Conservation (phyloP, 768 basidiomycete genomes). For the Leucocoprinus leucothites region DNA sequence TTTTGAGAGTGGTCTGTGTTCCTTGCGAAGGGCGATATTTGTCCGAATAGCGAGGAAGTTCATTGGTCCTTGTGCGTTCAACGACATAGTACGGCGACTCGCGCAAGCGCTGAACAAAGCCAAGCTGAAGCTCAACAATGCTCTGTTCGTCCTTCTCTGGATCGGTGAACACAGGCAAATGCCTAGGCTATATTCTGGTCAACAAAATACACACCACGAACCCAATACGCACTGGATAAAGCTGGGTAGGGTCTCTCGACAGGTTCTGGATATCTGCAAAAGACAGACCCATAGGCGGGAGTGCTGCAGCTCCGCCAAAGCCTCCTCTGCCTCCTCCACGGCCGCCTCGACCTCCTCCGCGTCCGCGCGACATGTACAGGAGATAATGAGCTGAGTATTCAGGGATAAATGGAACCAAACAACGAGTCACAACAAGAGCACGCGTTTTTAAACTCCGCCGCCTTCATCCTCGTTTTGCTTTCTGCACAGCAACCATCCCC, state of each 20-base stretch:
- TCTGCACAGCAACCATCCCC: constrained; percentile 31
- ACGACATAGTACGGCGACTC: constrained; percentile 74
- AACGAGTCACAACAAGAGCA: no score
- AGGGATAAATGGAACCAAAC: constrained; percentile 14
- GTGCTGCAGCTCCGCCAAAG: constrained; percentile 46
- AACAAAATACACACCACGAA: neutral
- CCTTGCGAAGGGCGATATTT: constrained; percentile 67
- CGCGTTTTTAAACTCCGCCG: constrained; percentile 40
- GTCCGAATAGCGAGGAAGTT: constrained; percentile 80
- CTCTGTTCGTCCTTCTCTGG: constrained; percentile 62
- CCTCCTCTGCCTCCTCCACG: constrained; percentile 54
- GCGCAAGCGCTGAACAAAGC: constrained; percentile 60
- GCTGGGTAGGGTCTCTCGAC: constrained; percentile 69
- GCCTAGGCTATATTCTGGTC: constrained; percentile 49
- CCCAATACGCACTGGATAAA: constrained; percentile 72
- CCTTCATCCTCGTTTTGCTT: constrained; percentile 26
- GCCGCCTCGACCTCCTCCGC: constrained; percentile 37
- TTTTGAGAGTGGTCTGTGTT: constrained; percentile 64
- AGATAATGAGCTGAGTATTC: constrained; percentile 1
- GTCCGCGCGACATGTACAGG: constrained; percentile 37
- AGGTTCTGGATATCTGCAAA: constrained; percentile 77
- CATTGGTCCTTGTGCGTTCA: constrained; percentile 70
- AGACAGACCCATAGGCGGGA: constrained; percentile 76
- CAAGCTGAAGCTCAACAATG: constrained; percentile 64
- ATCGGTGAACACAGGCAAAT: constrained; percentile 68